Evolutionary conservation across 2,329 filamentous ascomycete species (phyloP).

Genomic region (Aureobasidium mangrovei): DNA sequence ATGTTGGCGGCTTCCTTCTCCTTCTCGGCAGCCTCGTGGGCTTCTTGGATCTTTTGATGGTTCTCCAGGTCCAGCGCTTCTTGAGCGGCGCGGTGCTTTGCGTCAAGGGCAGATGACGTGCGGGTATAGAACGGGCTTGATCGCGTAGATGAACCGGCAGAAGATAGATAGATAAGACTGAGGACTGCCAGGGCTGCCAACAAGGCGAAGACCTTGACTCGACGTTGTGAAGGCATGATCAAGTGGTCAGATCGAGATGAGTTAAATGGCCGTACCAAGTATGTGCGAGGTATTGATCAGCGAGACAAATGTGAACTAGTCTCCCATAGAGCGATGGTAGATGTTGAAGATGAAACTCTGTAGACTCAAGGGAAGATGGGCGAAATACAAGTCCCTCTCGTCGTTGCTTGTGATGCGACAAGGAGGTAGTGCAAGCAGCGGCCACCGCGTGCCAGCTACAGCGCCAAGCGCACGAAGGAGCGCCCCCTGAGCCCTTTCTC

Average conservation of each 20-base stretch:
- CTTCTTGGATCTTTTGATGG: slow-evolving; percentile 6
- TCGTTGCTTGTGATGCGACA: too few species aligned
- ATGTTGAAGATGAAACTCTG: too few species aligned
- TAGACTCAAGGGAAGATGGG: too few species aligned
- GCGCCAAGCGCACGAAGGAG: too few species aligned
- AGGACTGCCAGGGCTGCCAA: slow-evolving; percentile 56
- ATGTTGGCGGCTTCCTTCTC: slow-evolving; percentile 19
- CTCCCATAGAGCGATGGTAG: too few species aligned
- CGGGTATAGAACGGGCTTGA: slow-evolving; percentile 49
- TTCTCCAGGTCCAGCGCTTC: slow-evolving; percentile 12
- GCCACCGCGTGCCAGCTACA: too few species aligned
- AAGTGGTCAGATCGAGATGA: not conserved
- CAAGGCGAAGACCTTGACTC: slow-evolving; percentile 30
- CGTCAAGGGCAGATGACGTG: slow-evolving; percentile 46
- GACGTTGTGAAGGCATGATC: slow-evolving; percentile 15
- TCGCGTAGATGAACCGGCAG: slow-evolving; percentile 45
- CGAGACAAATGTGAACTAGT: too few species aligned
- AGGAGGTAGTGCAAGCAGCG: too few species aligned
- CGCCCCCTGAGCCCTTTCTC: too few species aligned
- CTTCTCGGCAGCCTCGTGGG: slow-evolving; percentile 7
- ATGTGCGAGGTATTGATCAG: too few species aligned
- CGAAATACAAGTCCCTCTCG: too few species aligned
- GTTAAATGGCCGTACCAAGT: not conserved
- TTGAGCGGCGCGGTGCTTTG: slow-evolving; percentile 22
- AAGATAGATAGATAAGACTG: slow-evolving; percentile 63